Conservation (phyloP, 75 land plant genomes). For the Selaginella tamariscina region DNA sequence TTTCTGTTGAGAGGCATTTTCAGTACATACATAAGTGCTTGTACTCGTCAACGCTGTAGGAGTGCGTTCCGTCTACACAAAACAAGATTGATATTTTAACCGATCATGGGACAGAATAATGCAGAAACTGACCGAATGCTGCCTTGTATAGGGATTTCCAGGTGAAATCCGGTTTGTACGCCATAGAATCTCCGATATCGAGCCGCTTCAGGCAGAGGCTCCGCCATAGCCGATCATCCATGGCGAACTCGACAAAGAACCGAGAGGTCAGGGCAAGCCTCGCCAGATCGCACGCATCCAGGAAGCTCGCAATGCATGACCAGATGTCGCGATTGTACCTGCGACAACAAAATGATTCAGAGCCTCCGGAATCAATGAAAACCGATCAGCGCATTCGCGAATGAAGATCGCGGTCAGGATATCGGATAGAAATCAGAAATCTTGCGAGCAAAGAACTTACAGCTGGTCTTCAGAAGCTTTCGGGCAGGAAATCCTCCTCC, state of each 20-base stretch:
- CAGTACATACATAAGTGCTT: constrained; percentile 53
- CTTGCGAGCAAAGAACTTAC: too few relatives aligned
- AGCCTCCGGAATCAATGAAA: not conserved
- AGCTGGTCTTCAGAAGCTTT: not conserved
- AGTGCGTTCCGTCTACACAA: constrained; percentile 64
- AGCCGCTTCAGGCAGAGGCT: constrained; percentile 53
- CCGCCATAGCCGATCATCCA: constrained; percentile 68
- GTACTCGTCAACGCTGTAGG: constrained; percentile 41
- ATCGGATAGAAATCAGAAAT: too few relatives aligned
- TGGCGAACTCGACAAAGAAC: constrained; percentile 41
- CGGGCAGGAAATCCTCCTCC: too few relatives aligned
- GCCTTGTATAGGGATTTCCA: constrained; percentile 61
- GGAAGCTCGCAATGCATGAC: constrained; percentile 55
- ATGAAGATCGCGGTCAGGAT: too few relatives aligned
- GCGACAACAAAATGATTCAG: constrained; percentile 6
- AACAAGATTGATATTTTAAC: not conserved
- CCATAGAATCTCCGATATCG: constrained; percentile 27
- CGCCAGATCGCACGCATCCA: constrained; percentile 50
- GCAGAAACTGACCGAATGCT: constrained; percentile 50
- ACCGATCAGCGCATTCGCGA: too few relatives aligned
- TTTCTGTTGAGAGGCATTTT: not conserved
- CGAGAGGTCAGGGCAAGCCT: constrained; percentile 37
- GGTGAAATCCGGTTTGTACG: constrained; percentile 25
- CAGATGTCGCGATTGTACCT: constrained; percentile 71
- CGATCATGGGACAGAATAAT: not conserved